These are phyloP conservation scores for Debaryomyces sp. DNA, from an alignment of 1,139 yeast species.

Conservation along the genomic window DNA sequence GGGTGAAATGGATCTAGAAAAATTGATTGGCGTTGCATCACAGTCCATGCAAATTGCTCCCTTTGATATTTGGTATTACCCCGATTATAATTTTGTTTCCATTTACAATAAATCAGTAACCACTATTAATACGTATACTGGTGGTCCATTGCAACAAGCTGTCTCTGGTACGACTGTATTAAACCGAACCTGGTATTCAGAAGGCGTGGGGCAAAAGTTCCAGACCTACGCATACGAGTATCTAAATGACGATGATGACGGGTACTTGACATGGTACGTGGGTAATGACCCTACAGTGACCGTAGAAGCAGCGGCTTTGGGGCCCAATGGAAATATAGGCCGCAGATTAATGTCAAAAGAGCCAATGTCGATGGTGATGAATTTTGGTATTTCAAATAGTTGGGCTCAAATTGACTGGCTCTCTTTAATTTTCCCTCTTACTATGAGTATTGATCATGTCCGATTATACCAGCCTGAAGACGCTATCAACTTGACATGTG, in stretches of 20 bases:
- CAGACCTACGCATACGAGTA: slow-evolving; percentile 83
- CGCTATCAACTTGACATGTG: slow-evolving; percentile 61
- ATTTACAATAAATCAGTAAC: slow-evolving; percentile 64
- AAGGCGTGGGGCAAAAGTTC: slow-evolving; percentile 49
- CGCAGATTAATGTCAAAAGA: slow-evolving; percentile 77
- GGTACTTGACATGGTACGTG: slow-evolving; percentile 82
- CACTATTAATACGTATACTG: slow-evolving; percentile 73
- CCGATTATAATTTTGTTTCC: slow-evolving; percentile 73
- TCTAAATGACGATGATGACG: slow-evolving; percentile 61
- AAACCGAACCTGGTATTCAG: slow-evolving; percentile 76
- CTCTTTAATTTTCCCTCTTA: slow-evolving; percentile 65
- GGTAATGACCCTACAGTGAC: slow-evolving; percentile 71
- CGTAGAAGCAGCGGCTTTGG: slow-evolving; percentile 60
- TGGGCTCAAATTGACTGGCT: slow-evolving; percentile 89
- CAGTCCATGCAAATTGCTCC: slow-evolving; percentile 88
- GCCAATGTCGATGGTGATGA: slow-evolving; percentile 81
- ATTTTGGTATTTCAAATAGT: slow-evolving; percentile 75
- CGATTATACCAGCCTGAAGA: slow-evolving; percentile 75
- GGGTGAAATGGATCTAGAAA: slow-evolving; percentile 59
- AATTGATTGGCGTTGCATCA: slow-evolving; percentile 60
- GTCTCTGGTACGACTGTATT: slow-evolving; percentile 72
- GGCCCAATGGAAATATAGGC: slow-evolving; percentile 83
- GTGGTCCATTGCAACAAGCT: slow-evolving; percentile 88
- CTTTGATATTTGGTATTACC: slow-evolving; percentile 81
- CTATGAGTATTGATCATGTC: slow-evolving; percentile 71